These are phyloP conservation scores for Pseudophaeomoniella oleicola DNA, from an alignment of 2,329 filamentous ascomycete genomes.

Conservation along the genomic window DNA sequence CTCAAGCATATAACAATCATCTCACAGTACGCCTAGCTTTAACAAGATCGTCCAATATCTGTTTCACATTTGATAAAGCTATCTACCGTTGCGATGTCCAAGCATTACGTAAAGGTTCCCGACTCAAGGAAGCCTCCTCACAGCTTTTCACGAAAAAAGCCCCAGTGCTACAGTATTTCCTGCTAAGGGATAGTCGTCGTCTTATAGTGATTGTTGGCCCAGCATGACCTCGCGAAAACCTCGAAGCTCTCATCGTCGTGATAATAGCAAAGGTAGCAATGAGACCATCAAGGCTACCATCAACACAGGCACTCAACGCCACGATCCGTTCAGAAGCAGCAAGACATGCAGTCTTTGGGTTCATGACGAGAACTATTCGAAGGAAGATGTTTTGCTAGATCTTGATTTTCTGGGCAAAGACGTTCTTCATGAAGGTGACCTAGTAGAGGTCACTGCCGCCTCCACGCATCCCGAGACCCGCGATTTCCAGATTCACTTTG, in stretches of 20 bases:
- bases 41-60: too few species aligned
- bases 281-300: neutral
- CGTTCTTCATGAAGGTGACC: conserved; percentile 47
- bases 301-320: neutral
- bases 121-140: too few species aligned
- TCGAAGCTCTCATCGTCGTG: neutral
- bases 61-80: too few species aligned
- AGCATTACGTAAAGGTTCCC: too few species aligned
- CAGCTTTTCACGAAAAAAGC: too few species aligned
- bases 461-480: conserved; percentile 34
- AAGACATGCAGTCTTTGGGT: conserved; percentile 36
- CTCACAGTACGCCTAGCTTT: too few species aligned
- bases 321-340: neutral
- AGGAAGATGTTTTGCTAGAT: conserved; percentile 69
- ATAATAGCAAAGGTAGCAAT: neutral
- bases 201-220: too few species aligned
- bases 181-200: too few species aligned
- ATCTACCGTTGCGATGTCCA: too few species aligned
- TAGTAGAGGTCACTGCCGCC: conserved; percentile 58
- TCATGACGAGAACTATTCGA: conserved; percentile 59
- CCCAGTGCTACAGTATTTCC: too few species aligned
- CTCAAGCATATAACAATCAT: too few species aligned
- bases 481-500: conserved; percentile 19
- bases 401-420: conserved; percentile 52
- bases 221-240: neutral